Percentiles rank a stretch among this genome's conserved stretches.
These are phyloP conservation scores for Ophiobolus disseminans DNA, from an alignment of 2,329 filamentous ascomycete genomes.

Conservation along the genomic window DNA sequence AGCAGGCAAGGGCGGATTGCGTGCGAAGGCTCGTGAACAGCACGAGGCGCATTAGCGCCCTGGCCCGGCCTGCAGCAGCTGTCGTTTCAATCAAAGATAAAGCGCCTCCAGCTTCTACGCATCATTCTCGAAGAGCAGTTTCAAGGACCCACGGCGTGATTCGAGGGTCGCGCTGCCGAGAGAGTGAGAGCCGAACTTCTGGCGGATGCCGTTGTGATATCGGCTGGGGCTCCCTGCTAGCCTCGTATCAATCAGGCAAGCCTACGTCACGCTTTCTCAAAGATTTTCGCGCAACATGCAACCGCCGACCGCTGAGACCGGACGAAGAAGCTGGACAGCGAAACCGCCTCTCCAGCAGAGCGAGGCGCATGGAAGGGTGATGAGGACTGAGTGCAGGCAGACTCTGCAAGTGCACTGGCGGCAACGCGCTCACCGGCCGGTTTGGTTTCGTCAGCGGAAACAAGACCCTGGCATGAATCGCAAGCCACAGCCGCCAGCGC, in stretches of 20 bases:
- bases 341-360: background rate
- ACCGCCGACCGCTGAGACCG: conserved; percentile 7
- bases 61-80: conserved; percentile 15
- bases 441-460: conserved; percentile 29
- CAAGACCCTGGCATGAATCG: conserved; percentile 17
- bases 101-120: conserved; percentile 13
- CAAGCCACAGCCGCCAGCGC: conserved; percentile 30
- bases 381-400: background rate
- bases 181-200: conserved; percentile 14
- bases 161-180: conserved; percentile 17
- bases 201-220: conserved; percentile 20
- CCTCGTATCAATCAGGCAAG: conserved; percentile 3
- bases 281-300: conserved; percentile 16
- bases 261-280: conserved; percentile 23
- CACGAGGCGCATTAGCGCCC: conserved; percentile 10
- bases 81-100: conserved; percentile 18
- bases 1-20: conserved; percentile 3
- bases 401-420: background rate
- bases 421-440: conserved; percentile 14
- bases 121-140: conserved; percentile 20
- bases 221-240: conserved; percentile 13
- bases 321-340: background rate
- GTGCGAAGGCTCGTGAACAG: conserved; percentile 5
- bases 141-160: conserved; percentile 17
- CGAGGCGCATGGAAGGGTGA: background rate